These are phyloP conservation scores for Dactylonectria estremocensis DNA, from an alignment of 2,329 filamentous ascomycete species.

Conservation along the genomic window DNA sequence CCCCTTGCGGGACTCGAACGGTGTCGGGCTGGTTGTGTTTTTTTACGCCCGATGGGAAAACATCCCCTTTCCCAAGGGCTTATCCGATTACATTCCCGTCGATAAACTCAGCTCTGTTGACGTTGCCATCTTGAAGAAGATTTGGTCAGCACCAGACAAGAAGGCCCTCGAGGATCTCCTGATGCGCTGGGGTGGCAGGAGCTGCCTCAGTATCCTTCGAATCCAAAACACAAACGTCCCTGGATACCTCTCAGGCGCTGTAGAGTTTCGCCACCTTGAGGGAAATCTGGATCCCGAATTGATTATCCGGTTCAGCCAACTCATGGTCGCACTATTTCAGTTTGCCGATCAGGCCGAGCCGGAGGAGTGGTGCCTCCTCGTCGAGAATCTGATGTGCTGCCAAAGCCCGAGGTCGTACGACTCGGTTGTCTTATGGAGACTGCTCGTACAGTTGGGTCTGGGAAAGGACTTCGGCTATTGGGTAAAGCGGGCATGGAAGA, in stretches of 20 bases:
- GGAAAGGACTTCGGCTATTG: slow-evolving; percentile 34
- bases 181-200: neutral
- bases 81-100: slow-evolving; percentile 26
- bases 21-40: neutral
- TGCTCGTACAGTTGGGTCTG: slow-evolving; percentile 33
- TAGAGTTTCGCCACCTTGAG: slow-evolving; percentile 43
- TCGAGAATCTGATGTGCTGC: slow-evolving; percentile 13
- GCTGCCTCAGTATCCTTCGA: slow-evolving; percentile 4
- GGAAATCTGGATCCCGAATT: slow-evolving; percentile 38
- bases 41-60: slow-evolving; percentile 8
- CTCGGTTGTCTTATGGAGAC: slow-evolving; percentile 16
- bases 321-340: slow-evolving; percentile 38
- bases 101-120: neutral
- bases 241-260: slow-evolving; percentile 19
- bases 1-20: neutral
- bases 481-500: neutral
- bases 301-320: slow-evolving; percentile 38
- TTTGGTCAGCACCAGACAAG: slow-evolving; percentile 21
- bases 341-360: slow-evolving; percentile 39
- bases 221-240: neutral
- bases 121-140: slow-evolving; percentile 19
- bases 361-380: slow-evolving; percentile 26
- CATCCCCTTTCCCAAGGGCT: slow-evolving; percentile 20
- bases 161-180: neutral
- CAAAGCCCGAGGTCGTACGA: slow-evolving; percentile 9